phyloP scores from a whole-genome alignment of 73 alveolate species.

The Blepharisma stoltei region DNA sequence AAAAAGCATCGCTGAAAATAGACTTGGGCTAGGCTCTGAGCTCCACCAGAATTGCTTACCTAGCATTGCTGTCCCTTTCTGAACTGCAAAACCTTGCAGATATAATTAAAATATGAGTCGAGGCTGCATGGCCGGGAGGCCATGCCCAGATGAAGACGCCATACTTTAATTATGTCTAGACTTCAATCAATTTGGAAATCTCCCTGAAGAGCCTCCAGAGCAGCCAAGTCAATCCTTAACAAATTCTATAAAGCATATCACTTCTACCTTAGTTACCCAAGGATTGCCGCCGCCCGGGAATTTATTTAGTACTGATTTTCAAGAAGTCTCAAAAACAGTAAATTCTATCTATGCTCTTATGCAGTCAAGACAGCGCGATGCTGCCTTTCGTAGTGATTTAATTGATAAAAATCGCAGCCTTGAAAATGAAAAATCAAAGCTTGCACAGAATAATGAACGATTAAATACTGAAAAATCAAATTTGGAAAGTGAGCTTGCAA shows the following conservation, averaged over 20 bases:
- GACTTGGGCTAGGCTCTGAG: no score
- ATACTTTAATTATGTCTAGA: no score
- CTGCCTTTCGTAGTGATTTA: conserved; percentile 23
- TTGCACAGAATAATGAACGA: not conserved
- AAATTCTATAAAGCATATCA: conserved; percentile 15
- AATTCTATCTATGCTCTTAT: conserved; percentile 13
- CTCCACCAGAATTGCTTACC: no score
- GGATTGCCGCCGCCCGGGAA: conserved; percentile 34
- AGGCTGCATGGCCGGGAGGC: no score
- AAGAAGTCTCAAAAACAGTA: conserved; percentile 3
- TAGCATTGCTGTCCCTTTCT: no score
- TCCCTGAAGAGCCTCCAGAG: conserved; percentile 22
- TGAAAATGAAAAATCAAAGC: not conserved
- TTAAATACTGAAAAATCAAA: not conserved
- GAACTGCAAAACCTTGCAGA: no score
- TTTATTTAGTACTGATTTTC: conserved; percentile 1
- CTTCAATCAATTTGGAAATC: not conserved
- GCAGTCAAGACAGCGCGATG: not conserved
- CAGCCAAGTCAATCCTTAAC: conserved; percentile 23
- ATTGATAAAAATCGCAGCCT: not conserved
- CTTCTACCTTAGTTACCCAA: conserved; percentile 4
- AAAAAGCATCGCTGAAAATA: no score
- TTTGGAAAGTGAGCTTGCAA: conserved; percentile 13
- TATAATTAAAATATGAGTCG: no score
- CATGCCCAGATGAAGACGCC: no score